Base-by-base conservation (phyloP, 352 stramenopile species). In the Globisporangium carolinianum region DNA sequence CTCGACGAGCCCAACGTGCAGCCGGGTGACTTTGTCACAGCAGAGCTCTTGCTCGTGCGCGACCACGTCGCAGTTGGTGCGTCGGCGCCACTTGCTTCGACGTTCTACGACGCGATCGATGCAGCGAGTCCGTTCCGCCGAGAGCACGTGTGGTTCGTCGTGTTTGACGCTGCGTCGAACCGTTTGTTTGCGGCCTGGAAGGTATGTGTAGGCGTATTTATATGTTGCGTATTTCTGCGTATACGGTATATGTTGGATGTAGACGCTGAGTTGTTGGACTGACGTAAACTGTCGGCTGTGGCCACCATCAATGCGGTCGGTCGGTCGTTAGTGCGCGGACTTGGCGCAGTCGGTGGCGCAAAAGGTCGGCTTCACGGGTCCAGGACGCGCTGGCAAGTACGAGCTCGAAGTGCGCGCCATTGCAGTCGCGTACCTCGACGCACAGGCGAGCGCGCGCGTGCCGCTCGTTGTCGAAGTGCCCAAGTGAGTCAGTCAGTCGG, bases 21-120 rank as follows among this genome's bases (percentile, higher is more conserved):
- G 45, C 75, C 84, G 39, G 73, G 78, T 52, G 84, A 94, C 62
- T 94, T 76, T 77, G 63, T 94, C 53, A 94, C 79, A n/a, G 57
- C 89, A 39, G 66, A 84, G 55, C 69, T 86, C 15, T 74, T 54
- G 9, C 47, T 89, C 48, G 64, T 65, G 43, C 81, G 84, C 36
- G 60, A 76, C 42, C 79, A 91, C 51, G 49, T 91, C 9, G 57
- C 63, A 35, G 46, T 49, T 4, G 69, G 69, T 6, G 67, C 76
- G 35, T 65, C 58, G 37, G 79, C 83, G n/a, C 63, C 76, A 4
- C 65, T 83, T 14, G 77, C 81, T 14, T 66, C 75, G 45, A 91
- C 81, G 10, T 69, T 90, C 43, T 91, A 85, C 55, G 83, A 91
- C 51, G 69, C 83, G 36, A 79, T 89, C 5, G 79, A 90, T 54